Conservation (phyloP, 2,329 filamentous ascomycete genomes). For the Colletotrichum cordylinicola region DNA sequence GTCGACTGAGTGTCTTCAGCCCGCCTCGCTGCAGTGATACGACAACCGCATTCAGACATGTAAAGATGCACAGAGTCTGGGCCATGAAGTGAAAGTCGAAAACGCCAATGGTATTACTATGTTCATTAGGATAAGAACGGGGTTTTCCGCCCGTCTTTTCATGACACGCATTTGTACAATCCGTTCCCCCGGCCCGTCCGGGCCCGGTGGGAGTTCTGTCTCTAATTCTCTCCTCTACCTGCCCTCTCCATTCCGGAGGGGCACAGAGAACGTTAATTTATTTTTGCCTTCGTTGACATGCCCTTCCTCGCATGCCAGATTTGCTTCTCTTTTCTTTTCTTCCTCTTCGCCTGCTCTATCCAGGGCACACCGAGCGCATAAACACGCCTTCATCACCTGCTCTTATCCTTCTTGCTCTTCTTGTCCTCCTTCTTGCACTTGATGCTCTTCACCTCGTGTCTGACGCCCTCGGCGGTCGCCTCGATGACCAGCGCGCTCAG, state of each 20-base stretch:
- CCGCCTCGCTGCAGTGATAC: too few relatives aligned
- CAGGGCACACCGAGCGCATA: not conserved
- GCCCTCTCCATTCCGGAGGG: not conserved
- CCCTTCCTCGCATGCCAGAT: not conserved
- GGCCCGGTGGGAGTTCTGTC: not conserved
- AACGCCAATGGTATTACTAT: constrained; percentile 5
- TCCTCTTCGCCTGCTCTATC: not conserved
- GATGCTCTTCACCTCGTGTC: constrained; percentile 46
- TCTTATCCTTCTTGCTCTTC: constrained; percentile 20
- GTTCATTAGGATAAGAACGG: constrained; percentile 1
- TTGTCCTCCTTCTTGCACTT: constrained; percentile 34
- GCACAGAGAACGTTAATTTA: not conserved
- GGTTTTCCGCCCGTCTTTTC: not conserved
- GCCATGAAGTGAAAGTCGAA: not conserved
- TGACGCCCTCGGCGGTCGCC: constrained; percentile 40
- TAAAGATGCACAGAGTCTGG: not conserved
- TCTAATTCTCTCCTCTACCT: not conserved
- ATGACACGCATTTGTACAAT: not conserved
- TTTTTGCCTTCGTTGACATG: not conserved
- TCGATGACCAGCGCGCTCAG: constrained; percentile 82
- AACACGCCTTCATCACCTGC: not conserved
- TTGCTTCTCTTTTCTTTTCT: not conserved
- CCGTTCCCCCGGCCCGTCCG: not conserved
- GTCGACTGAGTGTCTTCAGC: not conserved
- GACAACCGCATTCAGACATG: not conserved